Evolutionary conservation across 768 basidiomycete species (phyloP).

Genomic region (Phanerodontia chrysosporium): DNA sequence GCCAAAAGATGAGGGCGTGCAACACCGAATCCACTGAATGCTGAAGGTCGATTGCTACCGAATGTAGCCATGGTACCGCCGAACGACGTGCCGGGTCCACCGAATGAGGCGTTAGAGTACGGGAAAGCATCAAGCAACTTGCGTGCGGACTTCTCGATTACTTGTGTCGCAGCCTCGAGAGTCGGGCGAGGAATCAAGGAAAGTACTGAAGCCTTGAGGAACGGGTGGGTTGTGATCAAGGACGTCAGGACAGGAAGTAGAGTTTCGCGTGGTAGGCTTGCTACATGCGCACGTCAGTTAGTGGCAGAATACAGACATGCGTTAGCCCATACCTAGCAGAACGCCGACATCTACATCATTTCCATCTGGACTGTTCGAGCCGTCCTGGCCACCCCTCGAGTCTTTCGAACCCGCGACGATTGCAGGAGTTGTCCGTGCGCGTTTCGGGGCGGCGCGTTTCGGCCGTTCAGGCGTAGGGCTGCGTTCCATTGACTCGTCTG

Average conservation of each 20-base stretch:
- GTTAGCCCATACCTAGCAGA: slow-evolving; percentile 57
- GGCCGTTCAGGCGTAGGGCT: slow-evolving; percentile 81
- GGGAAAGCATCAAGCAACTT: slow-evolving; percentile 81
- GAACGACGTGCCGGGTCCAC: slow-evolving; percentile 29
- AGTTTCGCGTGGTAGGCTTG: slow-evolving; percentile 74
- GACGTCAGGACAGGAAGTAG: slow-evolving; percentile 70
- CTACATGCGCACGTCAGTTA: slow-evolving; percentile 34
- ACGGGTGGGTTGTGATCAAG: slow-evolving; percentile 62
- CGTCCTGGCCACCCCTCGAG: slow-evolving; percentile 40
- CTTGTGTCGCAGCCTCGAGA: slow-evolving; percentile 67
- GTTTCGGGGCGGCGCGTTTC: slow-evolving; percentile 66
- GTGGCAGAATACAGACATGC: slow-evolving; percentile 3
- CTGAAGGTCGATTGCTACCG: slow-evolving; percentile 6
- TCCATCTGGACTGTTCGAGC: slow-evolving; percentile 38
- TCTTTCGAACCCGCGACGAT: slow-evolving; percentile 29
- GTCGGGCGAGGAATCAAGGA: slow-evolving; percentile 84
- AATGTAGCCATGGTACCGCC: slow-evolving; percentile 21
- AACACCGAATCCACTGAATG: slow-evolving; percentile 22
- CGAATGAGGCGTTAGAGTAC: slow-evolving; percentile 52
- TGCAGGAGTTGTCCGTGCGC: slow-evolving; percentile 44
- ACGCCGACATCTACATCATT: slow-evolving; percentile 78
- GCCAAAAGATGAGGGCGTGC: slow-evolving; percentile 19
- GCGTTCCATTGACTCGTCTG: slow-evolving; percentile 78
- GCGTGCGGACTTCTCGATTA: slow-evolving; percentile 61
- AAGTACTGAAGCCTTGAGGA: slow-evolving; percentile 65